Base-by-base conservation (phyloP, 345 rosid species). In the Iberis pinnata region DNA sequence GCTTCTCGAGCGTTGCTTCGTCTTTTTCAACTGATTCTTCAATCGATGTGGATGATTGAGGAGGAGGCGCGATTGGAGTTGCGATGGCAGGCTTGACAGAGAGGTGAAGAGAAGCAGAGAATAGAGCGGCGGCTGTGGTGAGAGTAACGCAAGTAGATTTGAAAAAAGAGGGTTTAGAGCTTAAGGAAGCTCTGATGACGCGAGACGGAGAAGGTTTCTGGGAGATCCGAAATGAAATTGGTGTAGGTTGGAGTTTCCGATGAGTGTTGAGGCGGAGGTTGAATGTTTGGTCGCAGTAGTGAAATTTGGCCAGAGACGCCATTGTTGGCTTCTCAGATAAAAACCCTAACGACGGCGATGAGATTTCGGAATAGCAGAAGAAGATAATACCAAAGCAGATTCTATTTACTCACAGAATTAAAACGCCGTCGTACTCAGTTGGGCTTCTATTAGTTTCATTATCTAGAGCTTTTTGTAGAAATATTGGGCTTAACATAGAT, bases 51-150 rank as follows among this genome's bases (percentile, higher is more conserved):
- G 80, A 9, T 6, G 80, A n/a, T 12, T 72, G 13, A 5, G 80
- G 18, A 18, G 72, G 43, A 2, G 84, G 69, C 19, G 70, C 36
- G 32, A 50, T 18, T 0, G 70, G 52, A 43, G 61, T 9, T 14
- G 96, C 94, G 48, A 75, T 46, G 4, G 82, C 83, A 0, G 83
- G 75, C 48, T 65, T 80, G 44, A 7, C 43, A 18, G 67, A 47
- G 60, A 79, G 62, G 25, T 79, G 83, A 6, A 70, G 36, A 9
- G 53, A 56, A 13, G 70, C 47, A 17, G 79, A 25, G 69, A 81
- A 56, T 53, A 85, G 29, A 12, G 81, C 68, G 4, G 84, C 81
- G 32, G 88, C 80, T 9, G 92, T 80, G 4, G 86, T 75, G 8
- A 83, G 11, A 20, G 86, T 53, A 48, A 89, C 64, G 74, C 68